Evolutionary conservation across 169 alveolate genomes (phyloP).

Genomic region (Eimeria praecox): DNA sequence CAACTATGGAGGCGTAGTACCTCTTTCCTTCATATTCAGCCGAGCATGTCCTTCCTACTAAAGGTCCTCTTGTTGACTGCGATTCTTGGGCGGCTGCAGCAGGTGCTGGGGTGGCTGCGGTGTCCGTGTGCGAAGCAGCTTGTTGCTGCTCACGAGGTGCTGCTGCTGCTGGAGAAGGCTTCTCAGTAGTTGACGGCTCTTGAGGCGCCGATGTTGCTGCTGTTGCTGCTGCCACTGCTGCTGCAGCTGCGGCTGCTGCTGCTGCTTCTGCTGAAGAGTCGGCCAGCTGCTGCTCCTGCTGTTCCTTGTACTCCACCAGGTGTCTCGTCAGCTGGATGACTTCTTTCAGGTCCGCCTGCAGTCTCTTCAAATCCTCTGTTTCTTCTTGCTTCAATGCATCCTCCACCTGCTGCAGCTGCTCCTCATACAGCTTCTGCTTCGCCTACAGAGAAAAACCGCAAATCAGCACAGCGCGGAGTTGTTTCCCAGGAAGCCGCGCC

Average conservation of each 20-base stretch:
- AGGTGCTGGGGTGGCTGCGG: conserved; percentile 44
- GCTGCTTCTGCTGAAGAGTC: conserved; percentile 48
- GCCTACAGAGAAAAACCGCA: conserved; percentile 32
- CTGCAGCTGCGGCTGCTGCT: conserved; percentile 54
- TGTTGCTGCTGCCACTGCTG: background rate
- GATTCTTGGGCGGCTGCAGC: conserved; percentile 1
- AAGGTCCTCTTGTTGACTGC: conserved; percentile 29
- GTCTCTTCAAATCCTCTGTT: conserved; percentile 65
- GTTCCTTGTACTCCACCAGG: conserved; percentile 72
- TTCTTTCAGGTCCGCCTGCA: conserved; percentile 79
- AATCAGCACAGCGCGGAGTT: background rate
- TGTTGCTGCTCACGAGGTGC: conserved; percentile 37
- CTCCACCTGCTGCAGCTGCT: conserved; percentile 82
- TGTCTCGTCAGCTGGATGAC: conserved; percentile 79
- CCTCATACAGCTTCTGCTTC: conserved; percentile 81
- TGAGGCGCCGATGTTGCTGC: background rate
- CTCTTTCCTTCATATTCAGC: conserved; percentile 81
- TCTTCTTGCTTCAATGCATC: conserved; percentile 82
- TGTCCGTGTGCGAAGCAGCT: background rate
- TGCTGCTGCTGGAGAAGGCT: conserved; percentile 30
- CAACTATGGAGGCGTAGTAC: conserved; percentile 75
- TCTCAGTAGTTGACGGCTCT: background rate
- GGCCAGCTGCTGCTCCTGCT: conserved; percentile 63
- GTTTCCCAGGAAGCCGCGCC: background rate
- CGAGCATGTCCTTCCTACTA: conserved; percentile 77